Evolutionary conservation across 2,329 filamentous ascomycete species (phyloP).

Genomic region (Hymenoscyphus fraxineus): DNA sequence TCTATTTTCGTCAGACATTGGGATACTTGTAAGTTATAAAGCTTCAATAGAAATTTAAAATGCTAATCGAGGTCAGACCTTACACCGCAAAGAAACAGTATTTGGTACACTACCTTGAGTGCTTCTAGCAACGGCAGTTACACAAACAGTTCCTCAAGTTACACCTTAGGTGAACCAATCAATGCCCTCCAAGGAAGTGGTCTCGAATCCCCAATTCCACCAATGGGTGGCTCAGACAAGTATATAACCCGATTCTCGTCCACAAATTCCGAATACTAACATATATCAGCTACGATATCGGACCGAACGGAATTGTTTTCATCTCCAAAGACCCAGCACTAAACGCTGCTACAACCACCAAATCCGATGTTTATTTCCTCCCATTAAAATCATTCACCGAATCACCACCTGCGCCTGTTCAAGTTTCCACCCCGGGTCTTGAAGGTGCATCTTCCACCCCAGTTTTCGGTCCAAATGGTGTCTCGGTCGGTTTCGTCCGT

Average conservation of each 20-base stretch:
- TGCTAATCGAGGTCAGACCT: conserved; percentile 13
- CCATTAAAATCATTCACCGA: conserved; percentile 25
- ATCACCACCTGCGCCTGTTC: conserved; percentile 15
- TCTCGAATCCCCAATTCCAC: conserved; percentile 26
- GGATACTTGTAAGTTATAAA: conserved; percentile 23
- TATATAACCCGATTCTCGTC: conserved; percentile 5
- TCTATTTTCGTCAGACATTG: conserved; percentile 27
- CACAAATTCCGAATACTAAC: conserved; percentile 7
- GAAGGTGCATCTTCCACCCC: conserved; percentile 41
- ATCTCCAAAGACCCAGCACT: conserved; percentile 56
- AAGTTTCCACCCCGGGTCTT: conserved; percentile 23
- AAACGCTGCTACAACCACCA: conserved; percentile 25
- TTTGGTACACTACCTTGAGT: conserved; percentile 28
- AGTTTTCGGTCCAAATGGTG: conserved; percentile 68
- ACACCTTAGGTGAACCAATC: conserved; percentile 26
- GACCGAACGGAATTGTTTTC: conserved; percentile 23
- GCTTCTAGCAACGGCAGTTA: conserved; percentile 13
- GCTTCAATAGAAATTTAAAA: background rate
- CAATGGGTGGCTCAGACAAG: conserved; percentile 22
- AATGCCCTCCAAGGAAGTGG: conserved; percentile 28
- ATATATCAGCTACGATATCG: conserved; percentile 22
- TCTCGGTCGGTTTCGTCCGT: conserved; percentile 67
- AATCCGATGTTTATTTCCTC: conserved; percentile 28
- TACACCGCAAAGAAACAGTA: conserved; percentile 23
- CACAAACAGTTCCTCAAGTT: conserved; percentile 10